Conservation (phyloP, 805 yeast genomes). For the Kluyveromyces wickerhamii region DNA sequence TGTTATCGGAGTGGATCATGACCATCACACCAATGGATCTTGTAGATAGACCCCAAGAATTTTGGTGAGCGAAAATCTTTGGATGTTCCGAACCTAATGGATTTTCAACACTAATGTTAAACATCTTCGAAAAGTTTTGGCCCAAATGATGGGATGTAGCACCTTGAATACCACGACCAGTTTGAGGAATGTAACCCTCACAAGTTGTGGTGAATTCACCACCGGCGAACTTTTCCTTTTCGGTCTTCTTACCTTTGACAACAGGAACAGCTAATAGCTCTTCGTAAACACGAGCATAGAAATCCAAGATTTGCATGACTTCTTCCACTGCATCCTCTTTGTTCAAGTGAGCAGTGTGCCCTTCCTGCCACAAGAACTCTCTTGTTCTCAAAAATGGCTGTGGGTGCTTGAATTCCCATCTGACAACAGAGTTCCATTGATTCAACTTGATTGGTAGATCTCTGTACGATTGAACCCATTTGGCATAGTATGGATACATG, state of each 20-base stretch:
- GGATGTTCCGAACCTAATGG: conserved; percentile 88
- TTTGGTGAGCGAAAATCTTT: conserved; percentile 85
- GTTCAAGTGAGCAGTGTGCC: conserved; percentile 95
- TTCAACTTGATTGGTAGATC: conserved; percentile 93
- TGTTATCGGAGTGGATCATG: conserved; percentile 97
- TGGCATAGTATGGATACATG: conserved; percentile 98
- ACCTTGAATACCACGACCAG: conserved; percentile 99
- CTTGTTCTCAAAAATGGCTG: conserved; percentile 98
- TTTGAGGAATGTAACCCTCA: conserved; percentile 95
- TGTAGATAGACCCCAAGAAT: conserved; percentile 98
- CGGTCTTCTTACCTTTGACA: conserved; percentile 89
- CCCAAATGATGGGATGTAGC: conserved; percentile 98
- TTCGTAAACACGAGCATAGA: conserved; percentile 77
- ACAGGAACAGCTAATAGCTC: conserved; percentile 97
- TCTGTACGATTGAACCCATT: conserved; percentile 98
- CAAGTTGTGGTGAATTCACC: conserved; percentile 91
- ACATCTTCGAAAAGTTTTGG: conserved; percentile 97
- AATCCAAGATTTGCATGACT: conserved; percentile 78
- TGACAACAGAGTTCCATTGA: conserved; percentile 99
- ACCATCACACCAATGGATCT: conserved; percentile 99
- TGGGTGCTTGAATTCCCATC: conserved; percentile 99
- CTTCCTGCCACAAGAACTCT: conserved; percentile 99
- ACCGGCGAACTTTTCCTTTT: conserved; percentile 97
- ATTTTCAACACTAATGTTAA: conserved; percentile 88
- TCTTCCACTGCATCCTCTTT: conserved; percentile 73